Conservation (phyloP, 2,329 filamentous ascomycete species). For the Balansia obtecta region DNA sequence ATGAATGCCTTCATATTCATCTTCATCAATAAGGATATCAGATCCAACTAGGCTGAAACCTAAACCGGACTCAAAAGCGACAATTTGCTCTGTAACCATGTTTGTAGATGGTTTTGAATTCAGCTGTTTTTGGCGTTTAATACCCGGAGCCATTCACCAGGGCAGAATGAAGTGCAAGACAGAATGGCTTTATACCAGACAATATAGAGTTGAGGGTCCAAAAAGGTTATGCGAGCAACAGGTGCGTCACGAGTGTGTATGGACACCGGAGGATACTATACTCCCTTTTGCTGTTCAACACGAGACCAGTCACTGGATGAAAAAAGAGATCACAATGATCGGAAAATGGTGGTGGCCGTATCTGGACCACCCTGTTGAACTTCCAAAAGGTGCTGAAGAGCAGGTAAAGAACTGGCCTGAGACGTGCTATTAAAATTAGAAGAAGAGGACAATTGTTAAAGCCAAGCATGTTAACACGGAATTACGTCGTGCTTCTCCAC, state of each 20-base stretch:
- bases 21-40: conserved; percentile 17
- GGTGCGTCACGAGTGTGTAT: conserved; percentile 1
- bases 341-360: not conserved
- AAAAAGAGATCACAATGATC: not conserved
- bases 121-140: not conserved
- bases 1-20: conserved; percentile 19
- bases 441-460: not conserved
- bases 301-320: not conserved
- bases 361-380: not conserved
- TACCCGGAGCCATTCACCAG: not conserved
- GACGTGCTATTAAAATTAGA: not conserved
- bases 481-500: not conserved
- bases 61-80: conserved; percentile 12
- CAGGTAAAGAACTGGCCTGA: not conserved
- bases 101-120: not conserved
- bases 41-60: conserved; percentile 18
- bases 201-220: no score
- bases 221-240: not conserved
- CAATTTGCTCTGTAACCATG: conserved; percentile 16
- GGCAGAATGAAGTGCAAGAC: not conserved
- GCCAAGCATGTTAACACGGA: not conserved
- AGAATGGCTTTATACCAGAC: no score
- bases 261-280: conserved; percentile 3
- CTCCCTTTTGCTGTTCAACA: not conserved
- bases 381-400: not conserved